Evolutionary conservation across 805 yeast genomes (phyloP).

Genomic region (Tetrapisispora phaffii): DNA sequence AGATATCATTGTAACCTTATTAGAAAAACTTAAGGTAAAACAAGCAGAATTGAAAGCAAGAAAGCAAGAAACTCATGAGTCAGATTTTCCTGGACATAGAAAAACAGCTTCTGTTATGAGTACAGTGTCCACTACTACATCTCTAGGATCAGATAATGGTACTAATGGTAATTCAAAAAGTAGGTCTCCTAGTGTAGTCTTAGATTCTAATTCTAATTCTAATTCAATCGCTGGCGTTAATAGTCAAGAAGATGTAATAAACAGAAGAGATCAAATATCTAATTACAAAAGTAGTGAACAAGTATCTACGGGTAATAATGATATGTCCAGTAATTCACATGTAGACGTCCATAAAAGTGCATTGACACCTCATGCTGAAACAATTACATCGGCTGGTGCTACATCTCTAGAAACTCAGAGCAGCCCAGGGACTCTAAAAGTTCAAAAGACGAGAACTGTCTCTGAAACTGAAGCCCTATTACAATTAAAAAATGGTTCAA

Average conservation of each 20-base stretch:
- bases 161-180: background rate
- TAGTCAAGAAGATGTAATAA: background rate
- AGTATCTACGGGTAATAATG: background rate
- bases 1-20: conserved; percentile 69
- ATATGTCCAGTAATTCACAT: background rate
- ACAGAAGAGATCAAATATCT: background rate
- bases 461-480: conserved; percentile 50
- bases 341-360: background rate
- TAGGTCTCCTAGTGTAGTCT: background rate
- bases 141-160: background rate
- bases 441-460: background rate
- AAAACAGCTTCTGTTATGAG: conserved; percentile 6
- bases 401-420: conserved; percentile 7
- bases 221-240: too few species aligned
- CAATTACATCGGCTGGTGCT: background rate
- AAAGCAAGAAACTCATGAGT: conserved; percentile 13
- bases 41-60: conserved; percentile 39
- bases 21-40: conserved; percentile 72
- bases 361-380: background rate
- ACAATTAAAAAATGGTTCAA: conserved; percentile 72
- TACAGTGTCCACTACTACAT: conserved; percentile 1
- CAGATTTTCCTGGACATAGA: background rate
- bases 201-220: background rate
- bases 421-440: background rate
- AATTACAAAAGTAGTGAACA: background rate